Percentiles rank a stretch among this genome's conserved stretches.
Conservation (phyloP, 768 basidiomycete genomes). For the Hortiboletus campestris region DNA sequence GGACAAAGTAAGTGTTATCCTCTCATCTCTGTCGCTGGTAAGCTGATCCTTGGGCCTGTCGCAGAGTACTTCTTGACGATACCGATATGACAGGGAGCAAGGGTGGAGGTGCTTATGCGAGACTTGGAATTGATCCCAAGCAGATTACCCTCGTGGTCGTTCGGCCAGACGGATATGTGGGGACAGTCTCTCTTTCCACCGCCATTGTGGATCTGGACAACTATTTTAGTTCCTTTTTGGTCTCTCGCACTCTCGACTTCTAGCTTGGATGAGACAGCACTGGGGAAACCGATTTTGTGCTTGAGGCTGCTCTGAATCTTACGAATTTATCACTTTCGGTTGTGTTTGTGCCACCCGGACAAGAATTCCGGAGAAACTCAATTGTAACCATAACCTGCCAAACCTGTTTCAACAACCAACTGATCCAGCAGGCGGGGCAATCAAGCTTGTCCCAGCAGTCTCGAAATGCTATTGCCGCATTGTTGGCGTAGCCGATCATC, state of each 20-base stretch:
- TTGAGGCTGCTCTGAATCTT: too few species aligned
- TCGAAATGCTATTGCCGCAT: too few species aligned
- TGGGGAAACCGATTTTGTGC: too few species aligned
- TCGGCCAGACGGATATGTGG: slow-evolving; percentile 43
- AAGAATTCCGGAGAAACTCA: too few species aligned
- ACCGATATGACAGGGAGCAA: slow-evolving; percentile 27
- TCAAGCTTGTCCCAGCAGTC: too few species aligned
- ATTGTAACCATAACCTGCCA: too few species aligned
- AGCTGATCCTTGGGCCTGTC: not conserved
- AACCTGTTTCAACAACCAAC: too few species aligned
- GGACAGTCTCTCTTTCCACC: slow-evolving; percentile 32
- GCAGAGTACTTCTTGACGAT: slow-evolving; percentile 39
- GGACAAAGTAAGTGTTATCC: slow-evolving; percentile 38
- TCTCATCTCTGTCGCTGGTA: not conserved
- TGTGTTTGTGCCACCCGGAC: too few species aligned
- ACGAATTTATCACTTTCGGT: too few species aligned
- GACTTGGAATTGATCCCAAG: slow-evolving; percentile 31
- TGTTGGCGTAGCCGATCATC: too few species aligned
- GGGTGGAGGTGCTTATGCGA: slow-evolving; percentile 36
- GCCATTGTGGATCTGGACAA: slow-evolving; percentile 35
- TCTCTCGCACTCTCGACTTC: slow-evolving; percentile 3
- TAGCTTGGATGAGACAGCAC: not conserved
- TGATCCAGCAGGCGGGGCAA: too few species aligned
- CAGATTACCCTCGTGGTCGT: slow-evolving; percentile 36
- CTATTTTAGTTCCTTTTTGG: slow-evolving; percentile 52